Conservation (phyloP, 2,329 filamentous ascomycete species). For the Fusarium tuaranense region DNA sequence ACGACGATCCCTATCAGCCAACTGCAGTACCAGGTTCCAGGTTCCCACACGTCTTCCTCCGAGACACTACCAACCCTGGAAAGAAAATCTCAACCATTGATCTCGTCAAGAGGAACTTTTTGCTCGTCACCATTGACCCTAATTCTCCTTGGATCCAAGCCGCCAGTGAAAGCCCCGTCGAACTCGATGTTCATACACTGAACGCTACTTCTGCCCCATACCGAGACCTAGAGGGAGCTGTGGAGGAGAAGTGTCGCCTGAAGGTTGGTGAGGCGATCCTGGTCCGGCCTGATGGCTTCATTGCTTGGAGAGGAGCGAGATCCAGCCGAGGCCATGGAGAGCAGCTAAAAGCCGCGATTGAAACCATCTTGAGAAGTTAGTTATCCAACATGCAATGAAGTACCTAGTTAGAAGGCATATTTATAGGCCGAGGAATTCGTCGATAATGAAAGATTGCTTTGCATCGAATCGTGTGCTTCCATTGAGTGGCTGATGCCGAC, state of each 20-base stretch:
- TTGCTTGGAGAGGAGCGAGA: background rate
- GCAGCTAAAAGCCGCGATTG: background rate
- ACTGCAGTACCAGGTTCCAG: background rate
- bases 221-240: background rate
- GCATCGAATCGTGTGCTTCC: background rate
- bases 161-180: background rate
- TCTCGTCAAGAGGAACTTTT: background rate
- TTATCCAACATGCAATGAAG: background rate
- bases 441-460: background rate
- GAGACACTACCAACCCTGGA: background rate
- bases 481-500: too few species aligned
- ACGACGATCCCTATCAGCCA: background rate
- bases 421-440: background rate
- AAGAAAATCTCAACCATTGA: background rate
- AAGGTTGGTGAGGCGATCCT: background rate
- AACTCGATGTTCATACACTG: background rate
- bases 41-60: background rate
- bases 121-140: background rate
- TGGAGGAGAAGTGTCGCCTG: background rate
- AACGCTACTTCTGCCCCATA: background rate
- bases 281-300: background rate
- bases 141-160: background rate
- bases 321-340: background rate
- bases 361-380: background rate
- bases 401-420: background rate